Evolutionary conservation across 495 filamentous ascomycete genomes (phyloP), one percentile per base, ranked within the genome.

Genomic region (Annulohypoxylon moriforme): DNA sequence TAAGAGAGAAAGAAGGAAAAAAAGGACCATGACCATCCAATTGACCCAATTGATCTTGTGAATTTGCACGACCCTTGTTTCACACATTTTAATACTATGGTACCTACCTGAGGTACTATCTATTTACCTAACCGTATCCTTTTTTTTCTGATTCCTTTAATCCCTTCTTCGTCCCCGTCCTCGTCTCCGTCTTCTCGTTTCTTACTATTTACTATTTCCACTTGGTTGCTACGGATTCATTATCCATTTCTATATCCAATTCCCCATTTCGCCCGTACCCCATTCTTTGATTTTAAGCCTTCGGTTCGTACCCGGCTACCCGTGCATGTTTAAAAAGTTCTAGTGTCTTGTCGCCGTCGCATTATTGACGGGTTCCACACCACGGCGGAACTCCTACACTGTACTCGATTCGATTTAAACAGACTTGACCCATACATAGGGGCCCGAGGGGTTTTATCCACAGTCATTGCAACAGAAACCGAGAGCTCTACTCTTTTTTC

Each of bases 401-500:
- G n/a, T 44, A 63, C 38, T 65, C 60, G 49, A 60, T 64, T 72
- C 58, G 56, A 67, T 64, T 29, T 29, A 62, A 57, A 64, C 31
- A 40, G 47, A 56, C 59, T 60, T 50, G 56, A 58, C 65, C 70
- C 60, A 69, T 68, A 64, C 61, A 56, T 68, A 57, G 70, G 58
- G 68, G 44, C 56, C 70, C 47, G 60, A 66, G 59, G 65, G 70
- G 64, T 60, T 64, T 70, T 60, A 73, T 66, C 71, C 71, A 73
- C 71, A 50, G 71, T 8, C 50, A 33, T 67, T 73, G 71, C 44
- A 73, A 73, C 71, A 25, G 40, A 44, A 44, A 44, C 40, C 4
- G 40, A 18, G 47, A 52, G 55, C 60, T 57, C 33, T 31, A 49
- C 53, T 50, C 9, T 20, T 16, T 18, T 44, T 49, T 71, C 29